Conservation (phyloP, 371 early-diverging fungal species). For the Haplosporangium sp. region DNA sequence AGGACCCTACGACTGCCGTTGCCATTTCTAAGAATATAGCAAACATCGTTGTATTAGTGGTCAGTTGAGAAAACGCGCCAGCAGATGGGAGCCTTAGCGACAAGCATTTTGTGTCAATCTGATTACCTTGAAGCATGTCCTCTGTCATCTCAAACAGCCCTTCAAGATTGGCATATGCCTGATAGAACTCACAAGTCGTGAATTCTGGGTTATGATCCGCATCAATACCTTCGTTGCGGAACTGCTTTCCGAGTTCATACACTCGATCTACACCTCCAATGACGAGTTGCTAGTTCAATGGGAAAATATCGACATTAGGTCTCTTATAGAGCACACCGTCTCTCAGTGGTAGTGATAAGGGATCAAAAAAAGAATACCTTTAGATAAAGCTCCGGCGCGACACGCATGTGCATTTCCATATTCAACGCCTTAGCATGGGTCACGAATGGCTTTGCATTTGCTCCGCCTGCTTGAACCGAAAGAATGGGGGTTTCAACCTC, state of each 20-base stretch:
- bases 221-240: conserved; percentile 99
- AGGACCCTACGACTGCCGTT: conserved; percentile 80
- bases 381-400: conserved; percentile 96
- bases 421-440: conserved; percentile 87
- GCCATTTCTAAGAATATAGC: conserved; percentile 80
- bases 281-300: conserved; percentile 76
- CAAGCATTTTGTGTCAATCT: neutral
- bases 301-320: neutral
- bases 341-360: neutral
- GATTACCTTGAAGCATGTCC: conserved; percentile 72
- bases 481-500: conserved; percentile 99
- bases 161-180: conserved; percentile 92
- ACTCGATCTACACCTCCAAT: conserved; percentile 96
- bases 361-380: conserved; percentile 67
- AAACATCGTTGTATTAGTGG: neutral
- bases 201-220: conserved; percentile 99
- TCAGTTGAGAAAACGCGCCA: neutral
- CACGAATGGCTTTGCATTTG: conserved; percentile 94
- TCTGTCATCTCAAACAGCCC: conserved; percentile 89
- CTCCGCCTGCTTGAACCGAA: conserved; percentile 91
- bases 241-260: conserved; percentile 97
- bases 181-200: conserved; percentile 97
- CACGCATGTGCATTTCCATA: conserved; percentile 87
- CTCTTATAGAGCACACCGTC: too few species aligned
- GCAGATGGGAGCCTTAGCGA: too few species aligned